These are phyloP conservation scores for Physcia stellaris DNA, from an alignment of 495 filamentous ascomycete genomes.

Conservation along the genomic window DNA sequence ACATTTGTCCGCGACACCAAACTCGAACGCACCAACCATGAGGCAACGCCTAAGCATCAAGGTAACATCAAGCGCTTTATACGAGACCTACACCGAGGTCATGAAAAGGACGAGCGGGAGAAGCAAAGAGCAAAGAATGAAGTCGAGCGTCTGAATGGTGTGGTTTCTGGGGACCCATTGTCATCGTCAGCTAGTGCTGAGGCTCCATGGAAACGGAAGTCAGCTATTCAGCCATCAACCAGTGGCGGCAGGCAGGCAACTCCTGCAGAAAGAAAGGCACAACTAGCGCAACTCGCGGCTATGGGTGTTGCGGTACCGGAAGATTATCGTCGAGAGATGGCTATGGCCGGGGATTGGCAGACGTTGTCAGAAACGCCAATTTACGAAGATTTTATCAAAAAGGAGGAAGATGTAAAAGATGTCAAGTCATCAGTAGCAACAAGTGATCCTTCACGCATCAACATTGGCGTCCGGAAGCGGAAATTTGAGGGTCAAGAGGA, in stretches of 20 bases:
- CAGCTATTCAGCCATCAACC: conserved; percentile 12
- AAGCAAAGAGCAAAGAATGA: conserved; percentile 73
- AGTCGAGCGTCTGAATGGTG: conserved; percentile 70
- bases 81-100: conserved; percentile 67
- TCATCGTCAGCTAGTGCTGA: conserved; percentile 13
- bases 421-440: no score
- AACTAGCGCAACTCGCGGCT: conserved; percentile 73
- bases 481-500: conserved; percentile 49
- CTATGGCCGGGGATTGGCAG: conserved; percentile 84
- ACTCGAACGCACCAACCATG: conserved; percentile 80
- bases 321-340: conserved; percentile 64
- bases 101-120: conserved; percentile 65
- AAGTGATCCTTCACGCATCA: conserved; percentile 20
- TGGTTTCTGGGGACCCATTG: conserved; percentile 37
- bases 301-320: conserved; percentile 80
- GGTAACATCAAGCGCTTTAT: conserved; percentile 78
- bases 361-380: conserved; percentile 46
- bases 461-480: conserved; percentile 50
- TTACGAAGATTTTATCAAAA: conserved; percentile 13
- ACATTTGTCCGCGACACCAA: conserved; percentile 84
- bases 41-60: conserved; percentile 81
- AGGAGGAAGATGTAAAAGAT: conserved; percentile 29
- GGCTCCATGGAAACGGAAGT: conserved; percentile 10
- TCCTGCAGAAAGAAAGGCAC: conserved; percentile 60
- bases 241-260: conserved; percentile 27